A percentile compares a stretch with the other conserved stretches of the same genome.
phyloP scores from a whole-genome alignment of 2,329 filamentous ascomycete genomes.

The Phialophora verrucosa region DNA sequence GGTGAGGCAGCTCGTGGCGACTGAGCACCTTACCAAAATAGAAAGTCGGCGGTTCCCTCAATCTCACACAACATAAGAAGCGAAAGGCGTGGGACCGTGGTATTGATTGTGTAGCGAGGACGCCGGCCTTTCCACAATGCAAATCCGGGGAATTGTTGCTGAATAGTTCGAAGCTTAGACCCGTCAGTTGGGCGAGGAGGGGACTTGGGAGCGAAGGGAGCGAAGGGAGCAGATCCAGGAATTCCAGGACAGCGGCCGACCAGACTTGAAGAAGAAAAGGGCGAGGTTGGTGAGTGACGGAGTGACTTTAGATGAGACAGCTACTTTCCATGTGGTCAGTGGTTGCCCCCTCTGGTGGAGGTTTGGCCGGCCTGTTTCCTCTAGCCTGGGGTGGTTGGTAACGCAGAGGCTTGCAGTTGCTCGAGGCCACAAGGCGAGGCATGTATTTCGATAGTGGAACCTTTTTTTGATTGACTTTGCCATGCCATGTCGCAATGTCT shows the following conservation, averaged over 20 bases:
- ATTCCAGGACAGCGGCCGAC: conserved; percentile 9
- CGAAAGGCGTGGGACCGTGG: not conserved
- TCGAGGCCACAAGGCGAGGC: not conserved
- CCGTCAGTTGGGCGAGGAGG: not conserved
- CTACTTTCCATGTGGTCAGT: not conserved
- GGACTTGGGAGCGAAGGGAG: not conserved
- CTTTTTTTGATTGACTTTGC: conserved; percentile 16
- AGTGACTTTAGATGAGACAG: conserved; percentile 17
- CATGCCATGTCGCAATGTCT: conserved; percentile 29
- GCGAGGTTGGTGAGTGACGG: conserved; percentile 25
- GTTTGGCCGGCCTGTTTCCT: conserved; percentile 13
- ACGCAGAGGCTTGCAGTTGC: conserved; percentile 5
- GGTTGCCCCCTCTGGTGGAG: not conserved
- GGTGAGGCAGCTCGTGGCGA: not conserved
- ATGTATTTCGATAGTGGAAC: conserved; percentile 14
- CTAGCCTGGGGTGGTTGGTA: conserved; percentile 22
- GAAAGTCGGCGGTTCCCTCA: conserved; percentile 4
- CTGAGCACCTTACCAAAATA: conserved; percentile 5
- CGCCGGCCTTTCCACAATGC: conserved; percentile 7
- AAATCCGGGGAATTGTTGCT: conserved; percentile 15
- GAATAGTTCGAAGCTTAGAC: conserved; percentile 7
- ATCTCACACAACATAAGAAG: conserved; percentile 2
- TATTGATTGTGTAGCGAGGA: not conserved
- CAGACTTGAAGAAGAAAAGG: conserved; percentile 16
- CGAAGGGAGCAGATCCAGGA: conserved; percentile 7